phyloP scores from a whole-genome alignment of 345 rosid genomes.

The Turritis glabra region DNA sequence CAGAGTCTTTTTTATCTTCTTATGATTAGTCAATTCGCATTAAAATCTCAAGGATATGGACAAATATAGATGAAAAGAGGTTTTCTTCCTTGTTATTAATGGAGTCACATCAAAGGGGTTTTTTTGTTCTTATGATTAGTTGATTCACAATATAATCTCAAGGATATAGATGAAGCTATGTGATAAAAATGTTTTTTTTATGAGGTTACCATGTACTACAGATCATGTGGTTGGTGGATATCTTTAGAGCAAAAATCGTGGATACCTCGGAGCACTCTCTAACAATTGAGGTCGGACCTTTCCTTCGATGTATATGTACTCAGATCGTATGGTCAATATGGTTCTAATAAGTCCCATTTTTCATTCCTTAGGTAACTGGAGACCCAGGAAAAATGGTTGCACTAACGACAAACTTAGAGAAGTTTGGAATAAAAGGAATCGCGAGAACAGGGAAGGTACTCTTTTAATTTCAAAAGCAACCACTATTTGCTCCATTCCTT shows the following conservation, averaged over 20 bases:
- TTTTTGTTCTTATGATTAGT: constrained; percentile 2
- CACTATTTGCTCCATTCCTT: constrained; percentile 1
- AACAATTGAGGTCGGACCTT: constrained; percentile 71
- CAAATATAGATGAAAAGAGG: not conserved
- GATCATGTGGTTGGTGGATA: constrained; percentile 93
- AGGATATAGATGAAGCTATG: not conserved
- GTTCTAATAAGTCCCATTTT: constrained; percentile 2
- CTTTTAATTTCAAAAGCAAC: not conserved
- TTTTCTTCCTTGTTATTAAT: not conserved
- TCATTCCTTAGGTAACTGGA: constrained; percentile 69
- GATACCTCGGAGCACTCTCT: constrained; percentile 71
- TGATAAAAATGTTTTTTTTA: too few species aligned
- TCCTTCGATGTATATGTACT: not conserved
- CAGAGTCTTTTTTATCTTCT: not conserved
- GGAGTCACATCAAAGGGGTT: not conserved
- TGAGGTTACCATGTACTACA: constrained; percentile 42
- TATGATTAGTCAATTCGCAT: not conserved
- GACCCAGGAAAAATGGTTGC: constrained; percentile 97
- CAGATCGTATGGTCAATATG: constrained; percentile 19
- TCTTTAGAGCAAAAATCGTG: constrained; percentile 91
- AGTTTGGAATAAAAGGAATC: constrained; percentile 91
- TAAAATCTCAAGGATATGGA: constrained; percentile 5
- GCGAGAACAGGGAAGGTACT: constrained; percentile 57
- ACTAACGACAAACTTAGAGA: constrained; percentile 67
- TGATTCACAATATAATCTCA: not conserved